Evolutionary conservation across 768 basidiomycete genomes (phyloP).

Genomic region (Xerocomellus amylosporus): DNA sequence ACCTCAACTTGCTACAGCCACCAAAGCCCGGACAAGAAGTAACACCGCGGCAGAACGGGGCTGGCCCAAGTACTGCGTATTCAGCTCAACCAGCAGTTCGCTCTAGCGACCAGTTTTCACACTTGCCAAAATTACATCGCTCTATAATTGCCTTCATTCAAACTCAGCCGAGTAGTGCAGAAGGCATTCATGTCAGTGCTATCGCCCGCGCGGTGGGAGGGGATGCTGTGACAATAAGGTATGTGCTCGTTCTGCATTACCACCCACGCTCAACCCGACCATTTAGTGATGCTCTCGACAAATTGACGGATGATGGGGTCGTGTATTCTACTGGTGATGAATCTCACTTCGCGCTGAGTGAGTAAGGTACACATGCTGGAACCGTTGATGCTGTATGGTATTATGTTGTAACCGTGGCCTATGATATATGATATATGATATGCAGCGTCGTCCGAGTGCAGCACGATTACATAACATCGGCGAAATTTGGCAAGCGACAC

Average conservation of each 20-base stretch:
- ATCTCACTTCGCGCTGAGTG: conserved; percentile 66
- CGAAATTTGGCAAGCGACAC: background rate
- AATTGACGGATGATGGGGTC: conserved; percentile 74
- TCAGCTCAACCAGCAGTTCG: conserved; percentile 34
- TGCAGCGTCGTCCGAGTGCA: too few relatives aligned
- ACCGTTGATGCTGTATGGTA: background rate
- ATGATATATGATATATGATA: background rate
- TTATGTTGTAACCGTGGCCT: background rate
- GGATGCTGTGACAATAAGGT: conserved; percentile 66
- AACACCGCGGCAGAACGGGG: conserved; percentile 7
- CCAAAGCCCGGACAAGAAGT: conserved; percentile 30
- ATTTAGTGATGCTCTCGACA: conserved; percentile 66
- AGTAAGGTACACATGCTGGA: conserved; percentile 5
- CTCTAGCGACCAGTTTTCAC: conserved; percentile 46
- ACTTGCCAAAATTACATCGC: conserved; percentile 58
- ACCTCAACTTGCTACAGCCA: conserved; percentile 26
- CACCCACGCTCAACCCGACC: background rate
- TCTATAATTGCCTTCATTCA: conserved; percentile 66
- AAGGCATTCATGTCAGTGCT: conserved; percentile 72
- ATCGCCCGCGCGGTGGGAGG: conserved; percentile 66
- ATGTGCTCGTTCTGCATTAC: conserved; percentile 7
- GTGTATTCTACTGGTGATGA: conserved; percentile 82
- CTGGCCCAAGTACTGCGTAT: conserved; percentile 41
- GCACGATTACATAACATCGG: conserved; percentile 9
- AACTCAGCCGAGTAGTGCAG: conserved; percentile 42